Evolutionary conservation across 805 yeast genomes (phyloP), one percentile per base, ranked within the genome.

Genomic region (Kluyveromyces starmeri): DNA sequence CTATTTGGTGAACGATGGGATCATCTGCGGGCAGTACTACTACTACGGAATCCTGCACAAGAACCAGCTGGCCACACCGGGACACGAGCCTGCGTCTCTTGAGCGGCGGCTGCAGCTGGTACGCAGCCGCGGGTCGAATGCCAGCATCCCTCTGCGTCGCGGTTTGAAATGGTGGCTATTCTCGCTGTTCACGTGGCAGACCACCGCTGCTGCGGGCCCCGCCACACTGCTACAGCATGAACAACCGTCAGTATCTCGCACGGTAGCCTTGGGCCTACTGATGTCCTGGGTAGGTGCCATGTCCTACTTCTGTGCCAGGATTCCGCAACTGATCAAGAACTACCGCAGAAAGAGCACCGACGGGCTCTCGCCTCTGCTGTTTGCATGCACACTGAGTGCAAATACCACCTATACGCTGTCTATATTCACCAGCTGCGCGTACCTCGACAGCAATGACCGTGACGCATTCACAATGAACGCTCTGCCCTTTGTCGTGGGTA

Each of bases 271-370:
- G 3, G 82, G 85, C 0, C 44, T 51, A 4, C 21, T 60, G 0
- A 53, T 82, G 27, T 86, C 96, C 0, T 88, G 95, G 94, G 46
- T 68, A 2, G 84, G 95, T 42, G 83, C 94, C 0, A 46, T 59
- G 4, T 74, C 83, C 35, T 88, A 89, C 51, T 69, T 85, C 28
- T 63, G 75, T 8, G 82, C 95, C 3, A 68, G 97, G 41, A 55
- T 85, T 30, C 97, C 97, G 1, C 97, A 88, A 52, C 62, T 88
- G 33, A 61, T 70, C 51, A 85, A 82, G 54, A 88, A 88, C 58
- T 78, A 73, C 53, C 47, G 62, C 34, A 66, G 95, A 25, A 82
- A 83, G 52, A 83, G 95, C 1, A 92, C 94, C 0, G 78, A 80
- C 21, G 96, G 96, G 2, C 65, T 86, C 2, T 82, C 96, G 1